phyloP scores from a whole-genome alignment of 164 flowering plant species.

The Tinospora cordifolia region DNA sequence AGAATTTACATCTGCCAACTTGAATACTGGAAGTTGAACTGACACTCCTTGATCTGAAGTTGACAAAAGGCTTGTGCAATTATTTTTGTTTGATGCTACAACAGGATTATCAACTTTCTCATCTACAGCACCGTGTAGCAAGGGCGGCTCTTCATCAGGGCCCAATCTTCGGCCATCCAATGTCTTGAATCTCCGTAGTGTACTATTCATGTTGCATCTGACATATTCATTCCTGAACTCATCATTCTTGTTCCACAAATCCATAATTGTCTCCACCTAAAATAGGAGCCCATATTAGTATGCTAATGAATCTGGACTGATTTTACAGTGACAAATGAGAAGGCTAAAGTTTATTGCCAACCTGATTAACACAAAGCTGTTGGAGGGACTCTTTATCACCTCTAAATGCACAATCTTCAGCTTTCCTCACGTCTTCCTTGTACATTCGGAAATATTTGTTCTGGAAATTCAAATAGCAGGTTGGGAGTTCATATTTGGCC shows the following conservation, averaged over 20 bases:
- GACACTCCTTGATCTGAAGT: conserved; percentile 22
- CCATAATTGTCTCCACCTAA: conserved; percentile 65
- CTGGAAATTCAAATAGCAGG: conserved; percentile 33
- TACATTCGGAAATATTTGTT: conserved; percentile 47
- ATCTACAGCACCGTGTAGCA: conserved; percentile 20
- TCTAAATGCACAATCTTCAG: conserved; percentile 33
- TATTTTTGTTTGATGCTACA: conserved; percentile 14
- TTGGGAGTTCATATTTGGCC: neutral
- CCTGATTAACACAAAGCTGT: conserved; percentile 51
- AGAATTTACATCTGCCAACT: conserved; percentile 19
- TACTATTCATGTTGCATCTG: conserved; percentile 53
- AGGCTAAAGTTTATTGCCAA: conserved; percentile 13
- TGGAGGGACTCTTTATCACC: conserved; percentile 51
- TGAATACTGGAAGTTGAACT: conserved; percentile 14
- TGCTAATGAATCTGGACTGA: neutral
- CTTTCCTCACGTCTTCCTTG: conserved; percentile 44
- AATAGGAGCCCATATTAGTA: conserved; percentile 14
- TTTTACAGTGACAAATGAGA: neutral
- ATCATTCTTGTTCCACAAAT: conserved; percentile 56
- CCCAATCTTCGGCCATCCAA: conserved; percentile 80
- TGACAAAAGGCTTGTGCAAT: conserved; percentile 12
- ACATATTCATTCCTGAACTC: conserved; percentile 67
- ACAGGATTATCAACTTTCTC: conserved; percentile 22
- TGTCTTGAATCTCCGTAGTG: conserved; percentile 62
- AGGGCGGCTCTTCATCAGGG: conserved; percentile 64